These are phyloP conservation scores for Hydnum rufescens DNA, from an alignment of 768 basidiomycete species.

Conservation along the genomic window DNA sequence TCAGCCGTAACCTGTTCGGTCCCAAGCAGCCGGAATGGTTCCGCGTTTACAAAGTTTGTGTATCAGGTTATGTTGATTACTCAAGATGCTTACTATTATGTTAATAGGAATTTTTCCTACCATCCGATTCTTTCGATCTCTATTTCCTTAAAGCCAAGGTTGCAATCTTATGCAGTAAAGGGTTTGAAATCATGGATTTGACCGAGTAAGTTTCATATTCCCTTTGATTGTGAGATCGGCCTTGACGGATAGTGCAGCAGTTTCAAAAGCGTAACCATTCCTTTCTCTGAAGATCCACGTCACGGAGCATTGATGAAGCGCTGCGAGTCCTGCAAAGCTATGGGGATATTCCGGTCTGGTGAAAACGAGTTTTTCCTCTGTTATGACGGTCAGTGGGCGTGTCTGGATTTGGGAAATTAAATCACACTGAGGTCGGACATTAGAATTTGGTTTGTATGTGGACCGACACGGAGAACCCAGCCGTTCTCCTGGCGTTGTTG, in stretches of 20 bases:
- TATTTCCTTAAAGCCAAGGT: constrained; percentile 89
- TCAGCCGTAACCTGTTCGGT: constrained; percentile 57
- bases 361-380: constrained; percentile 81
- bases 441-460: constrained; percentile 84
- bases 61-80: background rate
- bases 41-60: constrained; percentile 52
- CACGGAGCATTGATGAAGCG: constrained; percentile 54
- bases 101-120: constrained; percentile 66
- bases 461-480: constrained; percentile 81
- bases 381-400: constrained; percentile 46
- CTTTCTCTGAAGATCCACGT: constrained; percentile 51
- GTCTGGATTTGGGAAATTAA: background rate
- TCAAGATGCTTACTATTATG: background rate
- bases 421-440: constrained; percentile 4
- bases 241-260: constrained; percentile 20
- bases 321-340: constrained; percentile 59
- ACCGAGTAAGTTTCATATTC: constrained; percentile 44
- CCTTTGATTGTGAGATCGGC: background rate
- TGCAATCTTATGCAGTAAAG: constrained; percentile 80
- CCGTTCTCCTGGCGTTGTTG: constrained; percentile 43
- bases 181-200: constrained; percentile 96
- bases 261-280: constrained; percentile 78
- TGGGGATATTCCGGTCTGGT: constrained; percentile 76
- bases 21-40: constrained; percentile 86
- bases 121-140: constrained; percentile 75